Conservation (phyloP, 2,329 filamentous ascomycete species). For the Nigrospora osmanthi region DNA sequence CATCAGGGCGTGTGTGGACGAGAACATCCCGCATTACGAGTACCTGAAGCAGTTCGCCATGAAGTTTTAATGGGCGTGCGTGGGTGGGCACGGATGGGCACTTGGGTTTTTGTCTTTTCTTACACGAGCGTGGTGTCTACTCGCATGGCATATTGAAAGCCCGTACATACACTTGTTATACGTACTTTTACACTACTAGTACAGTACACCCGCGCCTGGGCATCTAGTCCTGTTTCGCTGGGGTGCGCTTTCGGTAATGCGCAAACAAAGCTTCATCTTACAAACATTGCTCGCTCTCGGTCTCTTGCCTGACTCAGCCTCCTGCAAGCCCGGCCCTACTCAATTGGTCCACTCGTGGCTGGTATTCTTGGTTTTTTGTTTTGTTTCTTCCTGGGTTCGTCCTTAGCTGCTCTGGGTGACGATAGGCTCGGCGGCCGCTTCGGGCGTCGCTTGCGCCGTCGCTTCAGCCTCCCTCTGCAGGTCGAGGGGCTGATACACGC, state of each 20-base stretch:
- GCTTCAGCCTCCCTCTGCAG: neutral
- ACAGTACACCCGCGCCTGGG: constrained; percentile 10
- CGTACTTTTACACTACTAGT: constrained; percentile 11
- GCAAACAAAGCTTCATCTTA: too few species aligned
- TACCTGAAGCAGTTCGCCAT: constrained; percentile 74
- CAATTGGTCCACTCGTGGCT: too few species aligned
- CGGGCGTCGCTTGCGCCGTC: neutral
- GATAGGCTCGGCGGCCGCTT: neutral
- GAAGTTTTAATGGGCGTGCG: constrained; percentile 41
- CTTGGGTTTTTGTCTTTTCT: neutral
- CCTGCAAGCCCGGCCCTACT: too few species aligned
- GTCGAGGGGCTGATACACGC: constrained; percentile 1
- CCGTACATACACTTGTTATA: constrained; percentile 1
- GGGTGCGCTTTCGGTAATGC: too few species aligned
- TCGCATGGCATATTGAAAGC: neutral
- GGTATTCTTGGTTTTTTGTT: too few species aligned
- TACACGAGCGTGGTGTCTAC: neutral
- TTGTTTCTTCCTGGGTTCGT: too few species aligned
- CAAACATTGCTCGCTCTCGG: too few species aligned
- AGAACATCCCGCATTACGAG: constrained; percentile 68
- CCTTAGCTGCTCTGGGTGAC: too few species aligned
- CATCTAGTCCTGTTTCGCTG: too few species aligned
- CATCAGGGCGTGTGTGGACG: constrained; percentile 64
- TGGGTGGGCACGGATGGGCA: too few species aligned
- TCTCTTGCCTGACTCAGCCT: too few species aligned